Conservation (phyloP, 1,284 basidiomycete genomes). For the Cystobasidium pallidum region DNA sequence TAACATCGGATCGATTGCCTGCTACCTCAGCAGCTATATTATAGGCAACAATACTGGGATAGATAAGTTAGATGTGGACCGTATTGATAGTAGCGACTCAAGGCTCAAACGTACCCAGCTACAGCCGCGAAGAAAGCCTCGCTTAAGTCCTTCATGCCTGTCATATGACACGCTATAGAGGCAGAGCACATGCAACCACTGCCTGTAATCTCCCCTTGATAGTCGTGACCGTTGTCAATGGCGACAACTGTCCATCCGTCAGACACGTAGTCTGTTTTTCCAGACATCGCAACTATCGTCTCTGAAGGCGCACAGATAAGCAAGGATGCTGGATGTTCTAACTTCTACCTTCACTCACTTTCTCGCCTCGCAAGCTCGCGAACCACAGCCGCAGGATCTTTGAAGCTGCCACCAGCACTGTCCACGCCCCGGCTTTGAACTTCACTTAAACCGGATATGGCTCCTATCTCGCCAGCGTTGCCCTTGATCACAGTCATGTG, state of each 20-base stretch:
- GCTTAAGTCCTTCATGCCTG: constrained; percentile 55
- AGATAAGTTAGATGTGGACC: neutral
- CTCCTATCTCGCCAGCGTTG: constrained; percentile 78
- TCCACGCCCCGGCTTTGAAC: constrained; percentile 87
- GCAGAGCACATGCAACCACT: constrained; percentile 68
- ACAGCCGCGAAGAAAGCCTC: neutral
- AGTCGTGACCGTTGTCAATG: constrained; percentile 73
- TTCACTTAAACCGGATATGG: constrained; percentile 73
- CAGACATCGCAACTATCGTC: constrained; percentile 81
- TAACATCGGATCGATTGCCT: constrained; percentile 68
- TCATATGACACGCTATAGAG: constrained; percentile 62
- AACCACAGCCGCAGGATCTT: constrained; percentile 73
- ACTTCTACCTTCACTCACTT: no score
- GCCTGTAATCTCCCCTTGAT: constrained; percentile 81
- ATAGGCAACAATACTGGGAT: constrained; percentile 70
- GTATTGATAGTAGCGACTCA: neutral
- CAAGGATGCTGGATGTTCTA: neutral
- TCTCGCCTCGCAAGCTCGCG: constrained; percentile 72
- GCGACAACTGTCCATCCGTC: constrained; percentile 73
- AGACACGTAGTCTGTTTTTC: constrained; percentile 80
- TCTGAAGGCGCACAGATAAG: constrained; percentile 58
- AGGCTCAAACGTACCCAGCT: constrained; percentile 9
- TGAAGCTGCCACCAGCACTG: constrained; percentile 73
- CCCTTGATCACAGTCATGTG: constrained; percentile 94
- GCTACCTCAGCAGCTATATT: constrained; percentile 84